Percentiles rank a stretch among this genome's conserved stretches.
Conservation (phyloP, 2,329 filamentous ascomycete genomes). For the Xylariaceae sp. region DNA sequence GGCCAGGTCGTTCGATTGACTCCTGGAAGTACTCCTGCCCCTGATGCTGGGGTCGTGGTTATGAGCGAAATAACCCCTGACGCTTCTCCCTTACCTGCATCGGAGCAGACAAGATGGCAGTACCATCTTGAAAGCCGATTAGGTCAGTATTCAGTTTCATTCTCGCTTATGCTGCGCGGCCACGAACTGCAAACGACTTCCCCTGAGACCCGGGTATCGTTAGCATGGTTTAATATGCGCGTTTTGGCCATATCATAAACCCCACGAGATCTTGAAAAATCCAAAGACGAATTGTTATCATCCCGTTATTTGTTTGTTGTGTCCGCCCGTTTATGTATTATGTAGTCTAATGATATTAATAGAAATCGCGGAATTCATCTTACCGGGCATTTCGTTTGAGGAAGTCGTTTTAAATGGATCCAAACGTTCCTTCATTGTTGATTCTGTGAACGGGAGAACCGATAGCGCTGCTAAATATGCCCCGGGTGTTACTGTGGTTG, state of each 20-base stretch:
- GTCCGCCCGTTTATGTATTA: constrained; percentile 1
- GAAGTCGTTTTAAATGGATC: constrained; percentile 58
- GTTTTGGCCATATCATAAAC: too few relatives aligned
- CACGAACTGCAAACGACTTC: neutral
- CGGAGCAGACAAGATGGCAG: constrained; percentile 37
- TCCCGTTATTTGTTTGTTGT: neutral
- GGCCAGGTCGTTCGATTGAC: constrained; percentile 66
- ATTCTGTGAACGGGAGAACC: constrained; percentile 56
- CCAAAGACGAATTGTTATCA: neutral
- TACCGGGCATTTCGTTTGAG: constrained; percentile 72
- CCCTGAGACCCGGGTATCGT: neutral
- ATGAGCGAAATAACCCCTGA: constrained; percentile 60
- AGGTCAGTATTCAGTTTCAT: constrained; percentile 22
- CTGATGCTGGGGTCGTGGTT: constrained; percentile 59
- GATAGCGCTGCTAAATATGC: constrained; percentile 49
- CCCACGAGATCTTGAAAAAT: neutral
- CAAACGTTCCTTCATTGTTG: constrained; percentile 62
- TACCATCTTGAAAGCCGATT: constrained; percentile 34
- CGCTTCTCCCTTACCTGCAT: constrained; percentile 33
- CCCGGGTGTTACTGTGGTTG: constrained; percentile 41
- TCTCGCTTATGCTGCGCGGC: neutral
- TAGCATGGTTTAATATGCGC: too few relatives aligned
- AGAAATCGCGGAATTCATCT: constrained; percentile 69
- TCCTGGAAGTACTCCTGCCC: constrained; percentile 57
- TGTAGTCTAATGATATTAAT: constrained; percentile 12